These are phyloP conservation scores for Boletus huronensis DNA, from an alignment of 768 basidiomycete genomes.

Conservation along the genomic window DNA sequence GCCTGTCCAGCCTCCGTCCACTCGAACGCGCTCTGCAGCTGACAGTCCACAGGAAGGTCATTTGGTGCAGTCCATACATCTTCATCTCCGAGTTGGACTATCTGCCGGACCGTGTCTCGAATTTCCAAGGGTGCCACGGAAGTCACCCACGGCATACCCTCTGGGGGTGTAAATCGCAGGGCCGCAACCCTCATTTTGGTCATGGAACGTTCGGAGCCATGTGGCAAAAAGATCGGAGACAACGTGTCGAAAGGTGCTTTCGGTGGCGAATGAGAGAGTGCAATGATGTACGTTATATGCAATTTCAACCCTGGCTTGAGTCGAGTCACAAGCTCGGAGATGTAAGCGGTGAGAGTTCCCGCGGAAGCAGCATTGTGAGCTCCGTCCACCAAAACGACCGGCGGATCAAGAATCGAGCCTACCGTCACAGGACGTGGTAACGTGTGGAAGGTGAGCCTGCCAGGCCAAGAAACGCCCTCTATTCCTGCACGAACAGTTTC, in stretches of 20 bases:
- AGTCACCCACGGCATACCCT: slow-evolving; percentile 94
- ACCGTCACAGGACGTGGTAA: slow-evolving; percentile 21
- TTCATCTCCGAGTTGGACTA: slow-evolving; percentile 39
- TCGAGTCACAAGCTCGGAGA: slow-evolving; percentile 34
- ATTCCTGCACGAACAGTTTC: slow-evolving; percentile 58
- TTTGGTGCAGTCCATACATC: slow-evolving; percentile 44
- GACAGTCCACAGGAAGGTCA: slow-evolving; percentile 28
- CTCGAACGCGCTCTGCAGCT: slow-evolving; percentile 50
- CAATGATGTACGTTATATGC: slow-evolving; percentile 68
- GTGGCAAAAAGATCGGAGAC: slow-evolving; percentile 54
- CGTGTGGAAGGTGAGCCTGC: slow-evolving; percentile 72
- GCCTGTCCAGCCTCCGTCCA: slow-evolving; percentile 33
- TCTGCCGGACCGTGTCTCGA: slow-evolving; percentile 38
- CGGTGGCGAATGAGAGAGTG: slow-evolving; percentile 82
- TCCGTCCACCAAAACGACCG: slow-evolving; percentile 77
- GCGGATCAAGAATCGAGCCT: slow-evolving; percentile 13
- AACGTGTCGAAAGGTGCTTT: slow-evolving; percentile 77
- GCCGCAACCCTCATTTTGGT: slow-evolving; percentile 50
- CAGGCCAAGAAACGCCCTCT: slow-evolving; percentile 64
- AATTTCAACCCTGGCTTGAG: slow-evolving; percentile 24
- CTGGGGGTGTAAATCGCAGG: slow-evolving; percentile 67
- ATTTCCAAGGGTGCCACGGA: slow-evolving; percentile 55
- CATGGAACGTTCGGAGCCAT: slow-evolving; percentile 23
- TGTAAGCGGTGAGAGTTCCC: slow-evolving; percentile 59
- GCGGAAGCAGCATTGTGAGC: slow-evolving; percentile 90